Evolutionary conservation across 2,329 filamentous ascomycete species (phyloP).

Genomic region (Drechslerella stenobrocha): DNA sequence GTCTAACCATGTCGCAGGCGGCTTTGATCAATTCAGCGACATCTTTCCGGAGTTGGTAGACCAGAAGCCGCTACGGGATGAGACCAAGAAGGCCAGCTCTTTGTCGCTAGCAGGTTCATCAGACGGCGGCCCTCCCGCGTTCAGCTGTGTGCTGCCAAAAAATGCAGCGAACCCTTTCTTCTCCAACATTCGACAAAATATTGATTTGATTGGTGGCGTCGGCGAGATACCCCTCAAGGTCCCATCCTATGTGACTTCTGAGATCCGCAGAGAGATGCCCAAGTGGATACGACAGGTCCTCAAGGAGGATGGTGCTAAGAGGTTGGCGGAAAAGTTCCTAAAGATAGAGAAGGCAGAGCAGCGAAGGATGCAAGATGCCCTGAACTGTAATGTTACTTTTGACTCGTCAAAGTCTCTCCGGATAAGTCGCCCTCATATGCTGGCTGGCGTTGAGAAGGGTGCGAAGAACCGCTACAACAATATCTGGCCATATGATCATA

Average conservation of each 20-base stretch:
- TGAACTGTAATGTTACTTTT: conserved; percentile 65
- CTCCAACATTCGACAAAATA: conserved; percentile 92
- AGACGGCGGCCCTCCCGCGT: conserved; percentile 69
- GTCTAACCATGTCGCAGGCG: conserved; percentile 62
- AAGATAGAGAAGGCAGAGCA: conserved; percentile 82
- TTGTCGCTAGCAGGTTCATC: conserved; percentile 53
- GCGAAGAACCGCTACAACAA: conserved; percentile 97
- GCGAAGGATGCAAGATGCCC: conserved; percentile 84
- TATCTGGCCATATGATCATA: conserved; percentile 93
- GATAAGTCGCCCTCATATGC: conserved; percentile 54
- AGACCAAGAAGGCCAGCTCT: conserved; percentile 58
- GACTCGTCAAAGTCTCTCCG: conserved; percentile 64
- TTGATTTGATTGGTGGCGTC: conserved; percentile 90
- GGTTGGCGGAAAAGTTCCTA: conserved; percentile 80
- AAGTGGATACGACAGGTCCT: conserved; percentile 74
- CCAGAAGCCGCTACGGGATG: conserved; percentile 56
- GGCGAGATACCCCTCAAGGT: conserved; percentile 66
- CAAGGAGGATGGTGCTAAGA: conserved; percentile 71
- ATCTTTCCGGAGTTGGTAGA: conserved; percentile 70
- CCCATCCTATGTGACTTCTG: conserved; percentile 50
- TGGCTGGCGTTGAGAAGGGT: conserved; percentile 92
- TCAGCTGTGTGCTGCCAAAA: conserved; percentile 69
- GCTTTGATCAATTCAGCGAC: conserved; percentile 73
- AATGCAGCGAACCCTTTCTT: conserved; percentile 86
- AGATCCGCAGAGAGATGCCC: conserved; percentile 63